These are phyloP conservation scores for Cercospora sesami DNA, from an alignment of 2,329 filamentous ascomycete species.

Conservation along the genomic window DNA sequence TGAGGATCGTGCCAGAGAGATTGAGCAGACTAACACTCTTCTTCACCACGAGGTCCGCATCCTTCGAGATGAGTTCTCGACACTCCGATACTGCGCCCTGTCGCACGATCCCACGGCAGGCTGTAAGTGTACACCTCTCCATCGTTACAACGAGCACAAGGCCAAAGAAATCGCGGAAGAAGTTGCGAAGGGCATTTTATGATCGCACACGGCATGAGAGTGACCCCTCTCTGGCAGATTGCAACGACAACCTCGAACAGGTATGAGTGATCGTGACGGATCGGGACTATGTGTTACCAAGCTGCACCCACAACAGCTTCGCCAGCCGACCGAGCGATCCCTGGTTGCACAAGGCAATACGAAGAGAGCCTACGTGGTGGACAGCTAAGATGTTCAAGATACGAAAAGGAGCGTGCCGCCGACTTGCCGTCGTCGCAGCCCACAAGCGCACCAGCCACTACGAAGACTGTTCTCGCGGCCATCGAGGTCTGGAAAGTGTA, in stretches of 20 bases:
- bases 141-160: conserved; percentile 13
- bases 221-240: neutral
- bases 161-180: conserved; percentile 14
- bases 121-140: conserved; percentile 13
- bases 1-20: conserved; percentile 12
- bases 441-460: no score
- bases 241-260: neutral
- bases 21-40: conserved; percentile 9
- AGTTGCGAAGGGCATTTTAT: conserved; percentile 2
- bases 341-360: neutral
- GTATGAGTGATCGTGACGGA: neutral
- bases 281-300: neutral
- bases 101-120: conserved; percentile 13
- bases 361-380: neutral
- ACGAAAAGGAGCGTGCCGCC: no score
- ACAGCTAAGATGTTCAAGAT: no score
- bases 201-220: neutral
- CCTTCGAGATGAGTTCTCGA: conserved; percentile 13
- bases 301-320: neutral
- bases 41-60: conserved; percentile 15
- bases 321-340: neutral
- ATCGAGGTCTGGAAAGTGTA: no score
- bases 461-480: no score
- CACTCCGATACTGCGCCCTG: conserved; percentile 13
- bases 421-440: no score